These are phyloP conservation scores for Arctium minus DNA, from an alignment of 129 eudicot genomes.

Conservation along the genomic window DNA sequence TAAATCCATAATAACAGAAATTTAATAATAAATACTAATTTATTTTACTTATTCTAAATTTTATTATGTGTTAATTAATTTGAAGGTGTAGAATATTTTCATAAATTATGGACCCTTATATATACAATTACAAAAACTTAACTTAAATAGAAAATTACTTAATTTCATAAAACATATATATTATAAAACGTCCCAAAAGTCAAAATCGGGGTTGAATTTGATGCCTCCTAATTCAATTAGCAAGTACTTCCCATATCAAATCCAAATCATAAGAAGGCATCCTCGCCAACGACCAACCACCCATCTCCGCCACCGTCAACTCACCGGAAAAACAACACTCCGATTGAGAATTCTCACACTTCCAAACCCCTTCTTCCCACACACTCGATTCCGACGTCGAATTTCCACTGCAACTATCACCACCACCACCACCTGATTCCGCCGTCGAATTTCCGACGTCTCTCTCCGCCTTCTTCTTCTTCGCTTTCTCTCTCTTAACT, in stretches of 20 bases:
- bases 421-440: background rate
- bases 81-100: no score
- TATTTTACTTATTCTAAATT: no score
- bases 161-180: background rate
- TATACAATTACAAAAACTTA: background rate
- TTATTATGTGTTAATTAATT: no score
- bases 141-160: background rate
- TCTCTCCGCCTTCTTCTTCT: constrained; percentile 23
- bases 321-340: constrained; percentile 32
- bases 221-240: constrained; percentile 31
- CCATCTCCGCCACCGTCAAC: constrained; percentile 29
- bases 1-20: no score
- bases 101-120: no score
- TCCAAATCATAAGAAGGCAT: constrained; percentile 80
- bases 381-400: constrained; percentile 24
- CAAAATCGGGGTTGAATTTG: background rate
- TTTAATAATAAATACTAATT: no score
- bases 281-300: constrained; percentile 52
- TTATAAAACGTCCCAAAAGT: constrained; percentile 9
- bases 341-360: constrained; percentile 33
- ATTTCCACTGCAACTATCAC: constrained; percentile 18
- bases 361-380: constrained; percentile 63
- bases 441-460: background rate
- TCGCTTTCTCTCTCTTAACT: constrained; percentile 52
- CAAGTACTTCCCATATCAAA: constrained; percentile 76